phyloP scores from a whole-genome alignment of 2,329 filamentous ascomycete species.

The Aspergillus latus region DNA sequence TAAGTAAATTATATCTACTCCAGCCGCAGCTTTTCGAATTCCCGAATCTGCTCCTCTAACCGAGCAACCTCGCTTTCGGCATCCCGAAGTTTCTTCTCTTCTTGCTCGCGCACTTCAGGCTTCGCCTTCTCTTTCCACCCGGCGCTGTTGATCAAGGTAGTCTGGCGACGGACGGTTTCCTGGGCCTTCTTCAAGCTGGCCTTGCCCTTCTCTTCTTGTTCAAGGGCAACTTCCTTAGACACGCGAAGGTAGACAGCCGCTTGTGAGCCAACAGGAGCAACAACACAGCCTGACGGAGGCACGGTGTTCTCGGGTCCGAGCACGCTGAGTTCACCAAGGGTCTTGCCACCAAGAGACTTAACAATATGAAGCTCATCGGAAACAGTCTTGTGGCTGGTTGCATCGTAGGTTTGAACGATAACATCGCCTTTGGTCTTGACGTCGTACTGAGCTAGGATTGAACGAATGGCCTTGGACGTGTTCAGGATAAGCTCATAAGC shows the following conservation, averaged over 20 bases:
- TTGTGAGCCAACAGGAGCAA: slow-evolving; percentile 73
- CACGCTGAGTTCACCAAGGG: slow-evolving; percentile 64
- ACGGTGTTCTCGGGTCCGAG: slow-evolving; percentile 57
- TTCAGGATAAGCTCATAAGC: slow-evolving; percentile 62
- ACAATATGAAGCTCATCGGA: slow-evolving; percentile 70
- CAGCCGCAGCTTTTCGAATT: slow-evolving; percentile 78
- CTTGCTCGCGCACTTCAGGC: slow-evolving; percentile 66
- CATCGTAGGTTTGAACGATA: slow-evolving; percentile 66
- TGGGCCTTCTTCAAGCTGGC: slow-evolving; percentile 73
- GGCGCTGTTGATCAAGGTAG: slow-evolving; percentile 69
- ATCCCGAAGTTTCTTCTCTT: slow-evolving; percentile 70
- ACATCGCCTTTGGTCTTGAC: slow-evolving; percentile 48
- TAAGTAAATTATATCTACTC: slow-evolving; percentile 30
- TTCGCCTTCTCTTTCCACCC: slow-evolving; percentile 75
- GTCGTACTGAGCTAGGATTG: slow-evolving; percentile 57
- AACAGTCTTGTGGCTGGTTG: slow-evolving; percentile 63
- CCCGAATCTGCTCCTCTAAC: slow-evolving; percentile 77
- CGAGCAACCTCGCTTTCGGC: slow-evolving; percentile 71
- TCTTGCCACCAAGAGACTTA: slow-evolving; percentile 75
- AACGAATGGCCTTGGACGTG: slow-evolving; percentile 58
- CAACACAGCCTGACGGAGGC: slow-evolving; percentile 72
- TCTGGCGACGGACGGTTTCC: slow-evolving; percentile 68
- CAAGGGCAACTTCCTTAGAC: slow-evolving; percentile 78
- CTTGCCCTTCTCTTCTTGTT: slow-evolving; percentile 75
- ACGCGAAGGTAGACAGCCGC: slow-evolving; percentile 80